phyloP scores from a whole-genome alignment of 2,329 filamentous ascomycete genomes.

The Penicillium sp. region DNA sequence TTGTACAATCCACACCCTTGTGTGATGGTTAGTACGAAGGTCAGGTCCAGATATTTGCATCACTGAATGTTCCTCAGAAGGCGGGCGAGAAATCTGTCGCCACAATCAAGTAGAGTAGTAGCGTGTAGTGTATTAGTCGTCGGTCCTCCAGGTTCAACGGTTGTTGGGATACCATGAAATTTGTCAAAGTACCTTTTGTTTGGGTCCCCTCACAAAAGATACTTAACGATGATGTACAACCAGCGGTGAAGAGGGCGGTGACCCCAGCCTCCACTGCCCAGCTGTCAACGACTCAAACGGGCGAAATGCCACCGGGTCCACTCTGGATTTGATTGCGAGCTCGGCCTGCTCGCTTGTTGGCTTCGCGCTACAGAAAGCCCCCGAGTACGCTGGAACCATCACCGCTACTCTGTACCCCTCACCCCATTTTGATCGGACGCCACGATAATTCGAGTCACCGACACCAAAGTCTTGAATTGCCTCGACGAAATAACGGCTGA shows the following conservation, averaged over 20 bases:
- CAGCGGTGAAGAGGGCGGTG: constrained; percentile 26
- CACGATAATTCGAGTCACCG: background rate
- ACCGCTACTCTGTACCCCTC: background rate
- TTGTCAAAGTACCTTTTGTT: too few relatives aligned
- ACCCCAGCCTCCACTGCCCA: constrained; percentile 12
- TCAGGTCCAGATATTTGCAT: too few relatives aligned
- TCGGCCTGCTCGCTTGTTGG: constrained; percentile 5
- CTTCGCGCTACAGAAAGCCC: background rate
- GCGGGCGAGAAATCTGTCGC: too few relatives aligned
- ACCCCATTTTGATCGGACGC: background rate
- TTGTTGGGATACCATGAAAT: too few relatives aligned
- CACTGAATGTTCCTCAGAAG: too few relatives aligned
- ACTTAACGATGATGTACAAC: background rate
- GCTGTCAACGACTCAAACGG: constrained; percentile 5
- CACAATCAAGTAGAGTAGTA: too few relatives aligned
- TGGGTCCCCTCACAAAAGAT: too few relatives aligned
- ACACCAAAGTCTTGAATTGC: background rate
- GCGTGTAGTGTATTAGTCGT: too few relatives aligned
- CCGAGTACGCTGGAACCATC: background rate
- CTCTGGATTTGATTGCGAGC: constrained; percentile 10
- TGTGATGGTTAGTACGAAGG: too few relatives aligned
- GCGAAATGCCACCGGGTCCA: constrained; percentile 27
- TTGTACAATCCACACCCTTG: too few relatives aligned
- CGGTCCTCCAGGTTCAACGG: too few relatives aligned
- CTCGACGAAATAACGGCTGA: constrained; percentile 2